phyloP scores from a whole-genome alignment of 2,329 filamentous ascomycete species.

The Uncinocarpus reesii region DNA sequence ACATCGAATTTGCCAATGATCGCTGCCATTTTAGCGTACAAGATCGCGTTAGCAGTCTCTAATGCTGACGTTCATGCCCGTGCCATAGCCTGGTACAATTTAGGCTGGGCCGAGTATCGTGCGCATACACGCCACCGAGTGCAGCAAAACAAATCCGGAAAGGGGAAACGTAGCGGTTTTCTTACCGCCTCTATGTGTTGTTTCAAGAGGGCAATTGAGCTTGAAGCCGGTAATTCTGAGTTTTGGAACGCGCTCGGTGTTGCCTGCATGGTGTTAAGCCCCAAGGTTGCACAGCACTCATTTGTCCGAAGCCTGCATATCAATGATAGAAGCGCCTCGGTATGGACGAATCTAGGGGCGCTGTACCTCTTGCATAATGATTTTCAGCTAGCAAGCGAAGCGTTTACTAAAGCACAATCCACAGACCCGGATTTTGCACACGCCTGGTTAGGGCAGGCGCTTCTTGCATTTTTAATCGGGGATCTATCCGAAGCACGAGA shows the following conservation, averaged over 20 bases:
- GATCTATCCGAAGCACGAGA: conserved; percentile 67
- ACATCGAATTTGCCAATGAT: conserved; percentile 49
- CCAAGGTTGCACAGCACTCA: conserved; percentile 81
- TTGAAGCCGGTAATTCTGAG: conserved; percentile 85
- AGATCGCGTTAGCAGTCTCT: conserved; percentile 67
- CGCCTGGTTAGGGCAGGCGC: conserved; percentile 87
- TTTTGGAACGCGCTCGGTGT: conserved; percentile 97
- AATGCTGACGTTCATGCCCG: conserved; percentile 71
- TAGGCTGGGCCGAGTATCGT: conserved; percentile 85
- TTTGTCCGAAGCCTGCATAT: conserved; percentile 87
- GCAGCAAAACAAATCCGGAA: conserved; percentile 34
- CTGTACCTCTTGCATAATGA: conserved; percentile 80
- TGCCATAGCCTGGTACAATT: conserved; percentile 92
- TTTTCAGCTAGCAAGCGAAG: conserved; percentile 71
- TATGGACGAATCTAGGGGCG: conserved; percentile 85
- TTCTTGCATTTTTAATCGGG: conserved; percentile 67
- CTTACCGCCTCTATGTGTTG: conserved; percentile 73
- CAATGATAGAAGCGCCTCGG: conserved; percentile 72
- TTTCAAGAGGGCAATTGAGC: conserved; percentile 91
- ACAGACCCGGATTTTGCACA: conserved; percentile 87
- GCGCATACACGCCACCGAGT: conserved; percentile 56
- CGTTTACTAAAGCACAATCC: conserved; percentile 83
- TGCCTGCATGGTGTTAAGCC: conserved; percentile 74
- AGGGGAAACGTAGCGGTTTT: conserved; percentile 48
- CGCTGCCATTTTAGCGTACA: conserved; percentile 72